phyloP scores from a whole-genome alignment of 2,329 filamentous ascomycete genomes.

The Cordyceps farinosa region DNA sequence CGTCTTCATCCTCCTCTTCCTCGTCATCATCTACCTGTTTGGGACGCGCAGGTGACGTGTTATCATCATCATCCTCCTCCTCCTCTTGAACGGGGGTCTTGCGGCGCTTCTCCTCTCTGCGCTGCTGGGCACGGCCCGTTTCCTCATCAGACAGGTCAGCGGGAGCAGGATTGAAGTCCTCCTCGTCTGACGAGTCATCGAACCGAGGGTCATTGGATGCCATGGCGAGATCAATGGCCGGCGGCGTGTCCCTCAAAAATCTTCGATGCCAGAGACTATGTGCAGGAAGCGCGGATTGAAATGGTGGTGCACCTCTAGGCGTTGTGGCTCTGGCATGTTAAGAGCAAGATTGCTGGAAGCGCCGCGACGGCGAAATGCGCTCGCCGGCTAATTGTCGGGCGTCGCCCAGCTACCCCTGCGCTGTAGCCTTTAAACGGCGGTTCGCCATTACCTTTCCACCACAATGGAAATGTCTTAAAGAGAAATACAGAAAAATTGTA shows the following conservation, averaged over 20 bases:
- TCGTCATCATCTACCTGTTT: conserved; percentile 33
- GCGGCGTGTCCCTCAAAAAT: conserved; percentile 1
- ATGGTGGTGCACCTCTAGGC: conserved; percentile 12
- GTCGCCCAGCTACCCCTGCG: not conserved
- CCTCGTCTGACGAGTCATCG: conserved; percentile 71
- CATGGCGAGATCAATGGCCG: conserved; percentile 36
- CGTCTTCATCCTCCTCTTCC: conserved; percentile 41
- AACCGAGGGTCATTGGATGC: conserved; percentile 47
- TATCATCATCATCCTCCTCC: conserved; percentile 37
- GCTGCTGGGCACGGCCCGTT: conserved; percentile 39
- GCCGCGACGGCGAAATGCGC: conserved; percentile 12
- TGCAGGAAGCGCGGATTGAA: not conserved
- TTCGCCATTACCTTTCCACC: too few species aligned
- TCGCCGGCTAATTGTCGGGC: conserved; percentile 22
- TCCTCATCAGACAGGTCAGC: conserved; percentile 66
- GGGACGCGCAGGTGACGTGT: conserved; percentile 23
- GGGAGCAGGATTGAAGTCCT: conserved; percentile 82
- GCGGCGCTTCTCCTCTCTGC: conserved; percentile 36
- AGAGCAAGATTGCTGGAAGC: conserved; percentile 9
- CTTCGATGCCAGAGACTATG: conserved; percentile 17
- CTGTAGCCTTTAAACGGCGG: not conserved
- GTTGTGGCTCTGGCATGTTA: conserved; percentile 17
- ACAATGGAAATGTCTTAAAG: not conserved
- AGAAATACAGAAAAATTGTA: not conserved
- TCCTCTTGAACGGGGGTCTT: conserved; percentile 19